A percentile compares a stretch with the other conserved stretches of the same genome.
These are phyloP conservation scores for Wickerhamomyces strasburgensis DNA, from an alignment of 805 yeast genomes.

Conservation along the genomic window DNA sequence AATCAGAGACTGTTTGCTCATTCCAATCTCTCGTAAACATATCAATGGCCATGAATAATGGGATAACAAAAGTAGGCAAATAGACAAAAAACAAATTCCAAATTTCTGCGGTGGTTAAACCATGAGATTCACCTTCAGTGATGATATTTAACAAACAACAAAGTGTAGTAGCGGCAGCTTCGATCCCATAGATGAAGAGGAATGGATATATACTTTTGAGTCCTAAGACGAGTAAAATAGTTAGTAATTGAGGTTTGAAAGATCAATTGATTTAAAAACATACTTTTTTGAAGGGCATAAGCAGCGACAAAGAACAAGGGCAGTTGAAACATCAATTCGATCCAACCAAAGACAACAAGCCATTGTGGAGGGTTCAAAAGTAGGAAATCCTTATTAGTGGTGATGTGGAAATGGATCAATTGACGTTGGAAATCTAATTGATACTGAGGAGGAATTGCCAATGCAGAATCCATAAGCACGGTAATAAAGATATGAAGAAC, in stretches of 20 bases:
- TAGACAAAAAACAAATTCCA: constrained; percentile 48
- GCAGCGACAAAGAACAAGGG: constrained; percentile 65
- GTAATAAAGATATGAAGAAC: constrained; percentile 74
- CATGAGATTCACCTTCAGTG: constrained; percentile 30
- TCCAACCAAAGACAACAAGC: constrained; percentile 64
- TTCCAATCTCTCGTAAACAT: constrained; percentile 19
- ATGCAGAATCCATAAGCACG: constrained; percentile 64
- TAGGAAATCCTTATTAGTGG: constrained; percentile 66
- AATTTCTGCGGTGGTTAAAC: constrained; percentile 29
- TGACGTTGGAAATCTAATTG: constrained; percentile 43
- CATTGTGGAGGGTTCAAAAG: constrained; percentile 58
- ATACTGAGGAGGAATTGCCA: constrained; percentile 54
- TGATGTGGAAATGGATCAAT: constrained; percentile 55
- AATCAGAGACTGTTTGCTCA: neutral
- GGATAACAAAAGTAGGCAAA: constrained; percentile 68
- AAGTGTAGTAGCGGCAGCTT: constrained; percentile 76
- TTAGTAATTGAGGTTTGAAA: constrained; percentile 1
- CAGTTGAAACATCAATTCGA: constrained; percentile 72
- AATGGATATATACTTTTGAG: constrained; percentile 31
- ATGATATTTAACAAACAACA: constrained; percentile 58
- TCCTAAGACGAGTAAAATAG: constrained; percentile 10
- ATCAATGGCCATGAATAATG: constrained; percentile 41
- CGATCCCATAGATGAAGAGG: constrained; percentile 67
- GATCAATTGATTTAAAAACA: constrained; percentile 13
- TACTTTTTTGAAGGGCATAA: constrained; percentile 29